Conservation (phyloP, 2,329 filamentous ascomycete species). For the Anisogramma anomala region DNA sequence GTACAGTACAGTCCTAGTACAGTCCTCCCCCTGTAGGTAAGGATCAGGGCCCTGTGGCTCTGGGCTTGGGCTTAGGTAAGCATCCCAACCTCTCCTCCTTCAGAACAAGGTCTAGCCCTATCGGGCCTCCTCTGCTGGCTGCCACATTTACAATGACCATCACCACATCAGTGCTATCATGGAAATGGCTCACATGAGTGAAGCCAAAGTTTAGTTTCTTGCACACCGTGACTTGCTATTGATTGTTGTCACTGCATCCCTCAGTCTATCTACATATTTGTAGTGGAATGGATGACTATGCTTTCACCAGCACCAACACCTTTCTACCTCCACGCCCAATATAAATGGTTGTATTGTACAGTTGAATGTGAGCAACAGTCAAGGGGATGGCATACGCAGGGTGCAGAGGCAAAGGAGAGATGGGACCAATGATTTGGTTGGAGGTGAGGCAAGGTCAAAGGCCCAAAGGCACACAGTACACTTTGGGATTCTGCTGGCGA, state of each 20-base stretch:
- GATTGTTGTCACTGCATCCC: too few species aligned
- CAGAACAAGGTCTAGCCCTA: slow-evolving; percentile 1
- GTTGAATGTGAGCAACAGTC: not conserved
- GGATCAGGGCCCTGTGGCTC: not conserved
- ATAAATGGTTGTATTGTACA: not conserved
- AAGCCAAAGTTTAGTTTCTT: not conserved
- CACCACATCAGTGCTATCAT: too few species aligned
- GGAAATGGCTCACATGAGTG: not conserved
- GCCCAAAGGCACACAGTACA: not conserved
- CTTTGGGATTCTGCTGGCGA: not conserved
- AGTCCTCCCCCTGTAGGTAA: too few species aligned
- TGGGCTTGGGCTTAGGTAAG: too few species aligned
- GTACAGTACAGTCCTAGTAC: too few species aligned
- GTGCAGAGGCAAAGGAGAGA: not conserved
- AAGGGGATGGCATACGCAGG: not conserved
- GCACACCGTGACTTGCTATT: too few species aligned
- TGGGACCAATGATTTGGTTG: not conserved
- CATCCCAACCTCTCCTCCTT: too few species aligned
- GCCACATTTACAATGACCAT: not conserved
- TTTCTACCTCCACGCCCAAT: not conserved
- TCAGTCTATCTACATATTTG: too few species aligned
- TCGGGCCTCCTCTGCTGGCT: not conserved
- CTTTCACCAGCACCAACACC: not conserved
- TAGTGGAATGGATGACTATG: too few species aligned
- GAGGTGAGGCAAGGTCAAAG: not conserved